Evolutionary conservation across 495 filamentous ascomycete species (phyloP).

Genomic region (Xylaria telfairii): DNA sequence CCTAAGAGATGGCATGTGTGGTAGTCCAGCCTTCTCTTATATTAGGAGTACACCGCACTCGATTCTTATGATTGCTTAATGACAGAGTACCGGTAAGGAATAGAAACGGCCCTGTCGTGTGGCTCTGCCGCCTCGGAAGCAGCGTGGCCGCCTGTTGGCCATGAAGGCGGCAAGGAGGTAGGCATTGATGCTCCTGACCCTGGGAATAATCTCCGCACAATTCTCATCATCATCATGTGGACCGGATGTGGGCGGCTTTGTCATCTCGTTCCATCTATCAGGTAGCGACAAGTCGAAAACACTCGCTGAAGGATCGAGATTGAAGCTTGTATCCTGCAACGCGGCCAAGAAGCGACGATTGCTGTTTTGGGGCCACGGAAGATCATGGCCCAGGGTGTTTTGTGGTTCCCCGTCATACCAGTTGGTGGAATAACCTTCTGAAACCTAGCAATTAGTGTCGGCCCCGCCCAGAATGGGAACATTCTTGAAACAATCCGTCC

Average conservation of each 20-base stretch:
- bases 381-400: conserved; percentile 9
- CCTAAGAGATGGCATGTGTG: not conserved
- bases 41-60: not conserved
- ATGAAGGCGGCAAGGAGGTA: not conserved
- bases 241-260: not conserved
- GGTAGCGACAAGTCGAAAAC: not conserved
- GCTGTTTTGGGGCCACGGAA: conserved; percentile 21
- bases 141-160: not conserved
- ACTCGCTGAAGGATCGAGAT: not conserved
- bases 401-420: not conserved
- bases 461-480: not conserved
- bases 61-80: not conserved
- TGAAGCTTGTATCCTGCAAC: not conserved
- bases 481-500: not conserved
- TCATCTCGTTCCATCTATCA: conserved; percentile 18
- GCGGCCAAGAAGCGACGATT: not conserved
- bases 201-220: not conserved
- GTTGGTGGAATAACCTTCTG: conserved; percentile 25
- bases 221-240: not conserved
- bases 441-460: not conserved
- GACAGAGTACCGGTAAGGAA: not conserved
- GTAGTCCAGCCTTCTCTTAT: conserved; percentile 1
- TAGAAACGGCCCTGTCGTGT: not conserved
- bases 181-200: not conserved
- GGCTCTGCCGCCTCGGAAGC: conserved; percentile 5